These are phyloP conservation scores for Pleurotus citrinopileatus DNA, from an alignment of 768 basidiomycete genomes.

Conservation along the genomic window DNA sequence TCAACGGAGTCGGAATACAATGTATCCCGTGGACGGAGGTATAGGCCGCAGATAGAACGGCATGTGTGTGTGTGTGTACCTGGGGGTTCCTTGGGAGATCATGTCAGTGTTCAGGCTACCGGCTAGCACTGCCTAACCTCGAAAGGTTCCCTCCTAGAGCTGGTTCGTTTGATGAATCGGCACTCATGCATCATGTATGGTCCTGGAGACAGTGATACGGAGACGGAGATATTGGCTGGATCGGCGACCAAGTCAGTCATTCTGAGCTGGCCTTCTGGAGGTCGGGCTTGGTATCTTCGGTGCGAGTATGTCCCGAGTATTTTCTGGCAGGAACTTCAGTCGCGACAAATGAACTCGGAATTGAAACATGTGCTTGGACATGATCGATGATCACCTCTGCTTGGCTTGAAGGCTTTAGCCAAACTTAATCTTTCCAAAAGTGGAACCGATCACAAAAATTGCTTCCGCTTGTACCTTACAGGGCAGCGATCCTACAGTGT, in stretches of 20 bases:
- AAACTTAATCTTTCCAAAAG: neutral
- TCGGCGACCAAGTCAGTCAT: neutral
- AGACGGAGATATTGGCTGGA: neutral
- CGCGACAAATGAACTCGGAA: neutral
- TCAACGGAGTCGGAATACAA: neutral
- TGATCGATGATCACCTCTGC: neutral
- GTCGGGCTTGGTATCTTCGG: neutral
- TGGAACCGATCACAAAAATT: neutral
- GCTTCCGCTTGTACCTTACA: neutral
- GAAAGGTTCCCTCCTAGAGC: neutral
- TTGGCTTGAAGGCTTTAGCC: neutral
- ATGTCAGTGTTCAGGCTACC: too few species aligned
- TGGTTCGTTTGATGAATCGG: neutral
- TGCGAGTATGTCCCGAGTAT: neutral
- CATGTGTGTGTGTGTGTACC: neutral
- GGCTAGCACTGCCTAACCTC: too few species aligned
- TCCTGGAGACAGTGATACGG: neutral
- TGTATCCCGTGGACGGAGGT: neutral
- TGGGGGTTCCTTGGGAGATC: neutral
- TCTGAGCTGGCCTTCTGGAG: neutral
- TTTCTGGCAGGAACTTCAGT: neutral
- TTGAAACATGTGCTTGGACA: neutral
- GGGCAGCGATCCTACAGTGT: neutral
- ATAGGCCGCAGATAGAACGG: slow-evolving; percentile 1
- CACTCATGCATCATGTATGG: neutral